These are phyloP conservation scores for Chrysoporthe deuterocubensis DNA, from an alignment of 2,329 filamentous ascomycete genomes.

Conservation along the genomic window DNA sequence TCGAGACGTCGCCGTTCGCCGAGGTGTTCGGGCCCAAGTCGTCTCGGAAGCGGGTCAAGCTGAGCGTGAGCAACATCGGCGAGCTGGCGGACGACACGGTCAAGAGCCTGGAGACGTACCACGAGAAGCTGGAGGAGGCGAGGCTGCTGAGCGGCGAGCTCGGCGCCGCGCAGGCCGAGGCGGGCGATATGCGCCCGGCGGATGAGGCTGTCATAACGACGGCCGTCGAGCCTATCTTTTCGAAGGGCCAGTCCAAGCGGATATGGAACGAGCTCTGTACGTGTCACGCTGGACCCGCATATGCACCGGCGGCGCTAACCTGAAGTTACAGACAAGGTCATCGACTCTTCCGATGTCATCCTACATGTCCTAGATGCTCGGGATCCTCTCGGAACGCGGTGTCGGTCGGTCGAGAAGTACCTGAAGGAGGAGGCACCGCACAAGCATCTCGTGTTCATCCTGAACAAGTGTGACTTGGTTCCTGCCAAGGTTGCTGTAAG, in stretches of 20 bases:
- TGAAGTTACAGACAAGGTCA: slow-evolving; percentile 75
- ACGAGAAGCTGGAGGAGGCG: slow-evolving; percentile 79
- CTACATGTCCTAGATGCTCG: slow-evolving; percentile 93
- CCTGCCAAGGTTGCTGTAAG: slow-evolving; percentile 94
- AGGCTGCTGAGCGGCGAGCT: slow-evolving; percentile 74
- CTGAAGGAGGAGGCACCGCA: slow-evolving; percentile 91
- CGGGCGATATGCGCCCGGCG: slow-evolving; percentile 41
- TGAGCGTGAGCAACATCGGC: slow-evolving; percentile 78
- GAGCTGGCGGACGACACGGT: slow-evolving; percentile 81
- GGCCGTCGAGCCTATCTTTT: slow-evolving; percentile 85
- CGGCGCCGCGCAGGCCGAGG: slow-evolving; percentile 56
- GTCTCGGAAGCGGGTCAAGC: slow-evolving; percentile 89
- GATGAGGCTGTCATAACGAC: slow-evolving; percentile 56
- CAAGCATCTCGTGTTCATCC: slow-evolving; percentile 88
- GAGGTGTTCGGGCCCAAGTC: slow-evolving; percentile 94
- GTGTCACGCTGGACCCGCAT: slow-evolving; percentile 24
- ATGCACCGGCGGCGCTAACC: not conserved
- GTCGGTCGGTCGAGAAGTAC: slow-evolving; percentile 90
- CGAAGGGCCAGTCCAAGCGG: slow-evolving; percentile 91
- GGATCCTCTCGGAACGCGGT: slow-evolving; percentile 88
- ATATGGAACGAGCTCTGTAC: slow-evolving; percentile 90
- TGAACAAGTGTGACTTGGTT: slow-evolving; percentile 93
- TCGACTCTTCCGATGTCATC: slow-evolving; percentile 93
- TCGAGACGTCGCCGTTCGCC: slow-evolving; percentile 83
- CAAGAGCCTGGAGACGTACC: slow-evolving; percentile 80